Evolutionary conservation across 768 basidiomycete genomes (phyloP), one percentile per base, ranked within the genome.

Genomic region (Stropharia rugosoannulata): DNA sequence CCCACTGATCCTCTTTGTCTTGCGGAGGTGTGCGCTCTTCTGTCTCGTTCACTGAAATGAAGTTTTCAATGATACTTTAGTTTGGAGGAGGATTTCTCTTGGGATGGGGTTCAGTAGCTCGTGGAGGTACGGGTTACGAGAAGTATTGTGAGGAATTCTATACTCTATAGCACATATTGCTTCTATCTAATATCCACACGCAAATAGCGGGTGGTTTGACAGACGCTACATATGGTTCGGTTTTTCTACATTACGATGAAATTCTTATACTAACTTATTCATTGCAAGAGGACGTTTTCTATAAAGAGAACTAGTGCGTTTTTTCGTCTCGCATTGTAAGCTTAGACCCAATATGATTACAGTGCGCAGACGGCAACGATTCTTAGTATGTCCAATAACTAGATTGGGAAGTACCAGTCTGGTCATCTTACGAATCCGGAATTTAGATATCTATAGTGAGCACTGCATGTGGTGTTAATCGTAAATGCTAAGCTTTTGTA

Each of bases 71-170:
- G 3, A 16, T 18, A 8, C 5, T 15, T 27, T 43, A 81, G 79
- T 79, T 81, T 45, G 79, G 79, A 18, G 80, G 80, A 18, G 80
- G 80, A 7, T 80, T 73, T 42, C 62, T 81, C 18, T 65, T 80
- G 9, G 66, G 73, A 11, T 81, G 80, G 80, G 79, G 76, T 1
- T 63, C 66, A 11, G 70, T 61, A 2, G 55, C 75, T 9, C 70
- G 69, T 18, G 77, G 77, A 18, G 79, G 79, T 12, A 80, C 79
- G 16, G 80, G 80, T 10, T 81, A 80, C 59, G 80, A 81, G 56
- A 78, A 77, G 61, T 80, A 70, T 58, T 74, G 78, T 78, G 51
- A 58, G 76, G 61, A 2, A 36, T 50, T 18, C 16, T 25, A 15
- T 2, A 8, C n/a, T 18, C 2, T 22, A 22, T 22, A 22, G 4